Evolutionary conservation across 2,329 filamentous ascomycete species (phyloP), one percentile per base, ranked within the genome.

Genomic region (Xylogone sp.): DNA sequence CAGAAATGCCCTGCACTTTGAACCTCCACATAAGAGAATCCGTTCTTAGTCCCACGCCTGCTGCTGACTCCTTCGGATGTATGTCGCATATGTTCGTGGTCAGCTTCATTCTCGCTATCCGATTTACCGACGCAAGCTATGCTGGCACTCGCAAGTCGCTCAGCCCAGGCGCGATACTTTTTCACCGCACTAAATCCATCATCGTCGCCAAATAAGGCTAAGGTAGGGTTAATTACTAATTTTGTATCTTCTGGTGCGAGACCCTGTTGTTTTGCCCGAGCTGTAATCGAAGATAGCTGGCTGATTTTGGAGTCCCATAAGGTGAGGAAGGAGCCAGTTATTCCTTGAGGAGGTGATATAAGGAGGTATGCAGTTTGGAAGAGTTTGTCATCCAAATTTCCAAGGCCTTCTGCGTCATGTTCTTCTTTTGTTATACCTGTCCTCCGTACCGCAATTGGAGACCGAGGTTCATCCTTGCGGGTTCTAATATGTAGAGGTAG

Each of bases 191-290:
- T 84, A 57, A 97, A 95, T 0, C 77, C 70, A 66, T 97, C 92
- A 3, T 79, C 74, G 47, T 86, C 82, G 1, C 92, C 93, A 62
- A 85, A 96, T 0, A 96, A 68, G 0, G 82, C 84, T 29, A 96
- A 66, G 0, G 86, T 86, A 1, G 77, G 75, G 60, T 84, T 76
- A 2, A 69, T 66, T 1, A 81, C 69, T 46, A 88, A 71, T 61
- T 87, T 83, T 48, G 71, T 68, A 4, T 59, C 56, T 8, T 61
- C 59, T 2, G 1, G 21, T 60, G 67, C 21, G 57, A 64, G 18
- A 56, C 62, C 45, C 65, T 62, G 54, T 54, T 63, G 58, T 53
- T 50, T 51, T 46, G 20, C 20, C n/a, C 5, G 18, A 18, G 19
- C 21, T 31, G 42, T 13, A 50, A 53, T 12, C 18, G 22, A 29